These are phyloP conservation scores for Clausena lansium DNA, from an alignment of 345 rosid genomes.

Conservation along the genomic window DNA sequence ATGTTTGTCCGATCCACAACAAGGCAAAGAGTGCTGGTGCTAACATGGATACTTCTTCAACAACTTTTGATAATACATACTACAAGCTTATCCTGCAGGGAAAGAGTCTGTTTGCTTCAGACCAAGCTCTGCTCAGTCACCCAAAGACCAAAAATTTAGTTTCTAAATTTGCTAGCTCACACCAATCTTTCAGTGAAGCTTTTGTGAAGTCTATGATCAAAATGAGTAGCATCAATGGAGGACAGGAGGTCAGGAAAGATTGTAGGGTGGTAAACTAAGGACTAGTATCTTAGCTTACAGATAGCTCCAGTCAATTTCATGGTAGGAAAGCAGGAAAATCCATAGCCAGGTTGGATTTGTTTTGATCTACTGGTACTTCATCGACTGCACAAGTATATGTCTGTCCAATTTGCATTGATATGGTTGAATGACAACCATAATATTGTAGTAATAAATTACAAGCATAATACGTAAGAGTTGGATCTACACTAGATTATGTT, in stretches of 20 bases:
- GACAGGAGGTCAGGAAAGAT: conserved; percentile 48
- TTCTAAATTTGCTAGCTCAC: conserved; percentile 35
- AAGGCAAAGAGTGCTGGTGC: conserved; percentile 37
- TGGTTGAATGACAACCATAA: background rate
- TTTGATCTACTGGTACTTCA: background rate
- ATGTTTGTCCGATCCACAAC: conserved; percentile 29
- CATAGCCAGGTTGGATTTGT: background rate
- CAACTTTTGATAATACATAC: conserved; percentile 46
- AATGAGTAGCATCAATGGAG: conserved; percentile 51
- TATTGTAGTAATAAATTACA: background rate
- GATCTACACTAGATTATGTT: background rate
- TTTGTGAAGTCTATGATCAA: conserved; percentile 43
- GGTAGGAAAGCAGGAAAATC: conserved; percentile 3
- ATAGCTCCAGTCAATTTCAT: background rate
- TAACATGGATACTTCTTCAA: conserved; percentile 41
- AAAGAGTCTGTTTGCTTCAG: conserved; percentile 39
- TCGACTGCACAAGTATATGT: background rate
- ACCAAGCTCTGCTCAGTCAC: conserved; percentile 40
- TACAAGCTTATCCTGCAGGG: conserved; percentile 42
- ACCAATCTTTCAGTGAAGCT: conserved; percentile 29
- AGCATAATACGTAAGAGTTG: background rate
- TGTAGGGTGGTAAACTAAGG: conserved; percentile 42
- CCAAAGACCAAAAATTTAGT: conserved; percentile 33
- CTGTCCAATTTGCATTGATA: background rate
- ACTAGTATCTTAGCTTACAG: background rate